phyloP scores from a whole-genome alignment of 2,329 filamentous ascomycete species.

The Colletotrichum zoysiae region DNA sequence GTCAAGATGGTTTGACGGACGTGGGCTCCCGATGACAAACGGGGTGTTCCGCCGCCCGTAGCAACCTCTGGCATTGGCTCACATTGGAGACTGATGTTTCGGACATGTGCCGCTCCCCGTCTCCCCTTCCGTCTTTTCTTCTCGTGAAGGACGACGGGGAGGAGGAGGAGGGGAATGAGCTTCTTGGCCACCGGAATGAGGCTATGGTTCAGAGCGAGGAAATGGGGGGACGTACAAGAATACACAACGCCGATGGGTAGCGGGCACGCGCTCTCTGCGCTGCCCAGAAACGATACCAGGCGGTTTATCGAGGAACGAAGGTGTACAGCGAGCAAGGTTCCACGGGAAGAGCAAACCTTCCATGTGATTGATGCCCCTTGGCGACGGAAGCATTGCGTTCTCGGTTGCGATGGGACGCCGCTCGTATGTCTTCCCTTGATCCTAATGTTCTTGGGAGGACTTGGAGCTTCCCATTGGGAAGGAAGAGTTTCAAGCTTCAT shows the following conservation, averaged over 20 bases:
- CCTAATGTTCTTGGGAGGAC: no score
- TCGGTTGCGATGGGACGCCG: not conserved
- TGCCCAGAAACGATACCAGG: no score
- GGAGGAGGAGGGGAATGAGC: no score
- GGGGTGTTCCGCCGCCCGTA: not conserved
- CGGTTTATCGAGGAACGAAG: not conserved
- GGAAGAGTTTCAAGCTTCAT: not conserved
- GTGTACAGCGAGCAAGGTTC: no score
- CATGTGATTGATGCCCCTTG: not conserved
- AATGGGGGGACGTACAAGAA: no score
- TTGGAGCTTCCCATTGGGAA: no score
- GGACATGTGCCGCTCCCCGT: not conserved
- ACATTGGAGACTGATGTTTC: not conserved
- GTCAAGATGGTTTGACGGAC: not conserved
- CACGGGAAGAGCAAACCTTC: not conserved
- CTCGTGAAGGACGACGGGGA: no score
- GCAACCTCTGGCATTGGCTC: not conserved
- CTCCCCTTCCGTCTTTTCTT: no score
- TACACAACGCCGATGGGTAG: not conserved
- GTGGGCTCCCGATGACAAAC: not conserved
- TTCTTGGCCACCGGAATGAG: not conserved
- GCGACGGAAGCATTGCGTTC: not conserved
- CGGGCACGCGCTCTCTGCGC: not conserved
- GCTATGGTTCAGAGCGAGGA: not conserved
- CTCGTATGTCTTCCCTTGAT: no score